Percentiles rank a stretch among this genome's conserved stretches.
Conservation (phyloP, 345 rosid genomes). For the Linum lewisii region DNA sequence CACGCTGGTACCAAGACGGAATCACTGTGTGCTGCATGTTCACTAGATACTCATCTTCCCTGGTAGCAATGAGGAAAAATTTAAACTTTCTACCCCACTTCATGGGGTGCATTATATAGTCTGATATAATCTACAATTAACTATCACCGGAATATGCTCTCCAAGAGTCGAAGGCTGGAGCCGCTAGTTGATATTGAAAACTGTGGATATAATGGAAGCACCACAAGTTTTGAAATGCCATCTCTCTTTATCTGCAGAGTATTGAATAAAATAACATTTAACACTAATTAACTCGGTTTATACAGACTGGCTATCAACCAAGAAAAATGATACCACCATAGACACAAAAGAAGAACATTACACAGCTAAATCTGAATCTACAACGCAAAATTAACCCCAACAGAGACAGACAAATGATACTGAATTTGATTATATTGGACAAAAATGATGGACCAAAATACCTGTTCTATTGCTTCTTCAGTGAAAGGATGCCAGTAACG, state of each 20-base stretch:
- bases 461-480: conserved; percentile 98
- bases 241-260: conserved; percentile 69
- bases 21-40: conserved; percentile 98
- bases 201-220: conserved; percentile 97
- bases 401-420: no score
- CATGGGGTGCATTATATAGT: background rate
- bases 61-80: conserved; percentile 26
- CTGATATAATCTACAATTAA: conserved; percentile 2
- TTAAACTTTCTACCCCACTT: conserved; percentile 4
- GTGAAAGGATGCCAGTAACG: conserved; percentile 99
- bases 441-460: conserved; percentile 13
- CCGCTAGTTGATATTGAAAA: conserved; percentile 99
- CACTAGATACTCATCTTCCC: conserved; percentile 96
- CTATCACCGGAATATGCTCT: conserved; percentile 75
- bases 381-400: no score
- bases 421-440: no score
- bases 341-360: no score
- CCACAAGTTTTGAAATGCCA: conserved; percentile 85
- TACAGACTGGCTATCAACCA: no score
- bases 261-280: background rate
- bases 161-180: conserved; percentile 94
- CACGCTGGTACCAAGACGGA: conserved; percentile 99
- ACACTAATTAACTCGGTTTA: background rate
- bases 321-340: no score
- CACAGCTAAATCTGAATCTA: no score